A percentile compares a stretch with the other conserved stretches of the same genome.
Conservation (phyloP, 2,329 filamentous ascomycete genomes). For the Ceratocystis destructans region DNA sequence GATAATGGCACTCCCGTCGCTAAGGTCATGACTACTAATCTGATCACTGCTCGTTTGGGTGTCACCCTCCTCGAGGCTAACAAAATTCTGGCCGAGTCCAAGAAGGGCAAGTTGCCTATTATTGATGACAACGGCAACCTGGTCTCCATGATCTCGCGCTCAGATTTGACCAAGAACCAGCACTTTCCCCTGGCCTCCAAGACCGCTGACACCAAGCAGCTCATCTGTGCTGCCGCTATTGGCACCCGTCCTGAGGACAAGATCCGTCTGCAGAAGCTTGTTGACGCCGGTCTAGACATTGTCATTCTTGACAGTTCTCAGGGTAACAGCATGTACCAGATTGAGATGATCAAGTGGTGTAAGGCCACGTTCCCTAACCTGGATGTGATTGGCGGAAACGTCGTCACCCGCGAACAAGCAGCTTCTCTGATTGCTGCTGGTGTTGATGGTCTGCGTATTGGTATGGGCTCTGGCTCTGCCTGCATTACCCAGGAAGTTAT, state of each 20-base stretch:
- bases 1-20: constrained; percentile 59
- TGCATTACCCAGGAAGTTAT: constrained; percentile 99
- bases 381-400: constrained; percentile 96
- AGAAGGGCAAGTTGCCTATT: constrained; percentile 96
- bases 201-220: constrained; percentile 90
- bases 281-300: constrained; percentile 89
- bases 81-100: constrained; percentile 80
- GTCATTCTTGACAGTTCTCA: constrained; percentile 93
- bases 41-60: constrained; percentile 74
- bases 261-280: constrained; percentile 67
- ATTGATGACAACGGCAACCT: constrained; percentile 73
- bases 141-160: constrained; percentile 82
- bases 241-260: constrained; percentile 93
- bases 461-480: constrained; percentile 95
- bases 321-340: constrained; percentile 96
- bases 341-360: constrained; percentile 95
- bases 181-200: constrained; percentile 95
- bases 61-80: constrained; percentile 83
- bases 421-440: constrained; percentile 83
- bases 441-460: constrained; percentile 91
- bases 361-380: constrained; percentile 74
- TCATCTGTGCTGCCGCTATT: constrained; percentile 88
- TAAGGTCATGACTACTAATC: constrained; percentile 87
- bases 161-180: constrained; percentile 96
- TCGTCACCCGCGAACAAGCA: constrained; percentile 94